These are phyloP conservation scores for Fraxinus anomala DNA, from an alignment of 257 asterid genomes.

Conservation along the genomic window DNA sequence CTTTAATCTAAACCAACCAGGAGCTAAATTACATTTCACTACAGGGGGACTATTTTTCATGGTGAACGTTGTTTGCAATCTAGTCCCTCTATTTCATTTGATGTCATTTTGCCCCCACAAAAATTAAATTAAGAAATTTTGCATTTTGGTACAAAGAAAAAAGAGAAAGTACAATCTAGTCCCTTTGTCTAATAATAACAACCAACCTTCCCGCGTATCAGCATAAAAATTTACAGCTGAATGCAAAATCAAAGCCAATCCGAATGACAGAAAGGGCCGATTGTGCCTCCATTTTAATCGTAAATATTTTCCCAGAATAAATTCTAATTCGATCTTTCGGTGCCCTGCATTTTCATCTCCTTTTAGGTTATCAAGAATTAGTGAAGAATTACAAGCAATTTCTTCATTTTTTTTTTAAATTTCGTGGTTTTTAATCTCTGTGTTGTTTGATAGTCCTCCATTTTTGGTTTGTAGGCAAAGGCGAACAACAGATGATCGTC, in stretches of 20 bases:
- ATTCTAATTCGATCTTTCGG: conserved; percentile 38
- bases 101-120: no score
- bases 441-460: conserved; percentile 27
- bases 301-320: conserved; percentile 29
- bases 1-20: no score
- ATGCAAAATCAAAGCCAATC: conserved; percentile 12
- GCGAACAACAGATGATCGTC: background rate
- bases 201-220: conserved; percentile 25
- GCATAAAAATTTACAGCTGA: conserved; percentile 16
- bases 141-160: background rate
- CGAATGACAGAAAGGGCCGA: conserved; percentile 46
- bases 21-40: no score
- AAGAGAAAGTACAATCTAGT: background rate
- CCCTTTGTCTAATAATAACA: background rate
- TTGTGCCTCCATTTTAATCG: conserved; percentile 36
- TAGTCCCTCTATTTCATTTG: no score
- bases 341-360: conserved; percentile 33
- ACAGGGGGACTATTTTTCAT: no score
- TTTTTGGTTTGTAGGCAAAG: conserved; percentile 16
- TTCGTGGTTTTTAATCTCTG: conserved; percentile 32
- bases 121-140: no score
- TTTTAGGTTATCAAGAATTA: background rate
- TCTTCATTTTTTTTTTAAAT: conserved; percentile 15
- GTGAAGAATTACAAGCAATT: background rate
- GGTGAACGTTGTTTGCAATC: no score